Base-by-base conservation (phyloP, 768 basidiomycete species). In the Exsudoporus frostii region DNA sequence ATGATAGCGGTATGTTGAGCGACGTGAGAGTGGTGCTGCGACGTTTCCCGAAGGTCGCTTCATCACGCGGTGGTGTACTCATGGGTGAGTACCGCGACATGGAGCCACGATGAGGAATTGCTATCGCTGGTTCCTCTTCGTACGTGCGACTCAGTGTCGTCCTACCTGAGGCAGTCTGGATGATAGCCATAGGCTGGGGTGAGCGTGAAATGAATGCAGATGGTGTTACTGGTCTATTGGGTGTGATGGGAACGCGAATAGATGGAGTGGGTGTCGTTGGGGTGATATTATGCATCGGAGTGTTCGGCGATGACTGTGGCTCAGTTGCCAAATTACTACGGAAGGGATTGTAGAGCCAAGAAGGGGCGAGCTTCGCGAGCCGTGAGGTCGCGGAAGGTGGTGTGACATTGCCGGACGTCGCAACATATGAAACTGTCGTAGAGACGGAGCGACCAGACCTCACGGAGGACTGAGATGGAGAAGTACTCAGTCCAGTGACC, bases 301-400 rank as follows among this genome's bases (percentile, higher is more conserved):
- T 39, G 3, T 79, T 78, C 1, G 82, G 83, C 57, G 86, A 83
- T 40, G 44, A 22, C 43, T 67, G 63, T 2, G 86, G 78, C 64
- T 88, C 85, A 57, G 79, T 81, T 7, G 79, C 37, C 55, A 45
- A 75, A 1, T 75, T 79, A 53, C 79, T 83, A 32, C 87, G 75
- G 67, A 92, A 91, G 6, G 85, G 80, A 61, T 84, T 88, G 68
- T 90, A 86, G 11, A 91, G 69, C 90, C 90, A 91, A n/a, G 85
- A 77, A 2, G 88, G 81, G 1, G 88, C 74, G 37, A 89, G 75
- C 61, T 83, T 88, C 2, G 87, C 83, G 11, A 71, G 64, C 25
- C 76, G 78, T 7, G 66, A 62, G 38, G 72, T 60, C 20, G 63
- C 59, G 20, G 74, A 57, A 37, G 68, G 65, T 20, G 64, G 64